phyloP scores from a whole-genome alignment of 2,329 filamentous ascomycete genomes.

The Neofusicoccum cordaticola region DNA sequence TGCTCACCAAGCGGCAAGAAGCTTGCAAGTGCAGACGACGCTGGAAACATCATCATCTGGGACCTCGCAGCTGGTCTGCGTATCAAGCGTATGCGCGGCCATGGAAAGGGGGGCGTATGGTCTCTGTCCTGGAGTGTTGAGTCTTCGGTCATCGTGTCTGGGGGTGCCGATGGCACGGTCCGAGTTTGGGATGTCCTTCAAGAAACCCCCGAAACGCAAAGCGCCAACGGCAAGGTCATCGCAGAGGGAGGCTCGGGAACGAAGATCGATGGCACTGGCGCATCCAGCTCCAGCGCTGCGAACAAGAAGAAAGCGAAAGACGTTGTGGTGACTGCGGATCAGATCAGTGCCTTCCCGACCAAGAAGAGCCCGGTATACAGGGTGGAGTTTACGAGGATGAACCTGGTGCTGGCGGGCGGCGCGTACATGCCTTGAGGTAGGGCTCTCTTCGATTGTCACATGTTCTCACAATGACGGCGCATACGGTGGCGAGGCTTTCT shows the following conservation, averaged over 20 bases:
- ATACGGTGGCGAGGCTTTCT: constrained; percentile 2
- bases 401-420: constrained; percentile 82
- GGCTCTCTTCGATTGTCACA: background rate
- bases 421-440: constrained; percentile 54
- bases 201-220: constrained; percentile 58
- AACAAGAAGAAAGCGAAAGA: constrained; percentile 76
- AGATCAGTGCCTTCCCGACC: constrained; percentile 90
- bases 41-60: constrained; percentile 92
- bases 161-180: constrained; percentile 87
- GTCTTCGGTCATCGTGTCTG: constrained; percentile 84
- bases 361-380: constrained; percentile 96
- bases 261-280: constrained; percentile 45
- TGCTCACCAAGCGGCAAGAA: constrained; percentile 86
- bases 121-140: constrained; percentile 91
- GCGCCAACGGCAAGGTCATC: constrained; percentile 54
- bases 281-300: constrained; percentile 27
- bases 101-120: constrained; percentile 91
- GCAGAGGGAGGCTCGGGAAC: constrained; percentile 48
- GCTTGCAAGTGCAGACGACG: constrained; percentile 84
- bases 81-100: constrained; percentile 89
- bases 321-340: constrained; percentile 83
- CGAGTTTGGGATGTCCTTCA: constrained; percentile 87
- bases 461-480: background rate
- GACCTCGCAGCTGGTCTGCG: constrained; percentile 81
- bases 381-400: constrained; percentile 92